A percentile compares a stretch with the other conserved stretches of the same genome.
These are phyloP conservation scores for Ustilago nuda DNA, from an alignment of 1,284 basidiomycete genomes.

Conservation along the genomic window DNA sequence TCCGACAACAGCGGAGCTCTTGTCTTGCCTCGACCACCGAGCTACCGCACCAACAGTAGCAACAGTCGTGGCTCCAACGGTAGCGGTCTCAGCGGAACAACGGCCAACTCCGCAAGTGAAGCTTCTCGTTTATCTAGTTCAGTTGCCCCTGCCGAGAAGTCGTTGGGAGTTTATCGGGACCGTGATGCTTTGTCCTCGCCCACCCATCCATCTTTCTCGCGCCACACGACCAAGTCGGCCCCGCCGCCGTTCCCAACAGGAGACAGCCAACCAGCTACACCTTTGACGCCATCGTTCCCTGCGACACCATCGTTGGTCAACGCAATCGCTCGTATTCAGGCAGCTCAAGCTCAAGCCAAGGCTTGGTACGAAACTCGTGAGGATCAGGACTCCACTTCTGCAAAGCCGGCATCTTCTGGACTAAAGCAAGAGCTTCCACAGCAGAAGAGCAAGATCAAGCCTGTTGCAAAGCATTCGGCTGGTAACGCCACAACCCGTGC, in stretches of 20 bases:
- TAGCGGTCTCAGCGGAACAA: slow-evolving; percentile 29
- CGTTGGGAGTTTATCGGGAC: slow-evolving; percentile 21
- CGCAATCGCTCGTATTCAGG: slow-evolving; percentile 60
- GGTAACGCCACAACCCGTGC: neutral
- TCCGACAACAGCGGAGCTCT: slow-evolving; percentile 15
- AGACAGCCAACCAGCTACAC: slow-evolving; percentile 1
- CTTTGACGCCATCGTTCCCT: slow-evolving; percentile 29
- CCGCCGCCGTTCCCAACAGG: slow-evolving; percentile 30
- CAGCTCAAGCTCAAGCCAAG: slow-evolving; percentile 58
- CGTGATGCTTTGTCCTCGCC: slow-evolving; percentile 24
- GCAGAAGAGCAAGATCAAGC: neutral
- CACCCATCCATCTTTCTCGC: slow-evolving; percentile 18
- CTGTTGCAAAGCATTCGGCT: neutral
- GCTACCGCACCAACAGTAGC: slow-evolving; percentile 47
- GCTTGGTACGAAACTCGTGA: slow-evolving; percentile 38
- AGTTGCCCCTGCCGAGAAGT: slow-evolving; percentile 21
- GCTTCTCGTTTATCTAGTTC: neutral
- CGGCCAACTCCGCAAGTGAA: slow-evolving; percentile 2
- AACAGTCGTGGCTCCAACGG: slow-evolving; percentile 17
- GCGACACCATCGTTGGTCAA: slow-evolving; percentile 62
- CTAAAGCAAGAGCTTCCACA: neutral
- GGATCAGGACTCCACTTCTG: slow-evolving; percentile 6
- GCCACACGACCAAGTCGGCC: slow-evolving; percentile 25
- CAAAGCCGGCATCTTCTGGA: slow-evolving; percentile 1
- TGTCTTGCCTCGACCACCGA: slow-evolving; percentile 34